A percentile compares a stretch with the other conserved stretches of the same genome.
phyloP scores from a whole-genome alignment of 129 eudicot genomes.

The Arctium lappa region DNA sequence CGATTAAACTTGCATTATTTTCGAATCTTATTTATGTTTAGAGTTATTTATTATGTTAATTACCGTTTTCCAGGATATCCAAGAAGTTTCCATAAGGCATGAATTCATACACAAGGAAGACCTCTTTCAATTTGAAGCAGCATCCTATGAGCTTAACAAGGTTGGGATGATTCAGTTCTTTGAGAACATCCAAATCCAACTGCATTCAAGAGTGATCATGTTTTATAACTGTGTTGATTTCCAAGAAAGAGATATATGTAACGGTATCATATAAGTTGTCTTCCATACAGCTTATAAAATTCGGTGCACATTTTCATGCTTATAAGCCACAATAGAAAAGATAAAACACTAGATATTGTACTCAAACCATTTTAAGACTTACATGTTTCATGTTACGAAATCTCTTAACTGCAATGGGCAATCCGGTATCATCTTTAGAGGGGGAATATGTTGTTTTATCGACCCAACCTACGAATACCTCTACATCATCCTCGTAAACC shows the following conservation, averaged over 20 bases:
- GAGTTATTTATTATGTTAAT: not conserved
- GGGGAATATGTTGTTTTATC: constrained; percentile 46
- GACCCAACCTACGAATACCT: constrained; percentile 52
- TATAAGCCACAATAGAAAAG: not conserved
- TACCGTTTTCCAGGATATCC: constrained; percentile 3
- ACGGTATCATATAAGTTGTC: not conserved
- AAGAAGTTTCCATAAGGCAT: not conserved
- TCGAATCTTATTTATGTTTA: not conserved
- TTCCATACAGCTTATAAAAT: not conserved
- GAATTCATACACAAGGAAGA: constrained; percentile 16
- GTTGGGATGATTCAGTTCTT: constrained; percentile 4
- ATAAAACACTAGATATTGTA: not conserved
- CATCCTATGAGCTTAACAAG: constrained; percentile 7
- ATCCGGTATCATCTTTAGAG: constrained; percentile 29
- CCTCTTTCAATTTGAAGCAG: not conserved
- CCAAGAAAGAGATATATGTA: not conserved
- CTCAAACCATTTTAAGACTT: constrained; percentile 50
- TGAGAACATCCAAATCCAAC: not conserved
- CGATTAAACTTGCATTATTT: not conserved
- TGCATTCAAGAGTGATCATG: not conserved
- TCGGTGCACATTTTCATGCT: not conserved
- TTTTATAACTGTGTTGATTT: not conserved
- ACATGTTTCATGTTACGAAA: constrained; percentile 33
- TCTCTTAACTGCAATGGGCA: constrained; percentile 51
- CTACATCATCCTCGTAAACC: constrained; percentile 41